Evolutionary conservation across 2,329 filamentous ascomycete species (phyloP).

Genomic region (Penicillium palitans): DNA sequence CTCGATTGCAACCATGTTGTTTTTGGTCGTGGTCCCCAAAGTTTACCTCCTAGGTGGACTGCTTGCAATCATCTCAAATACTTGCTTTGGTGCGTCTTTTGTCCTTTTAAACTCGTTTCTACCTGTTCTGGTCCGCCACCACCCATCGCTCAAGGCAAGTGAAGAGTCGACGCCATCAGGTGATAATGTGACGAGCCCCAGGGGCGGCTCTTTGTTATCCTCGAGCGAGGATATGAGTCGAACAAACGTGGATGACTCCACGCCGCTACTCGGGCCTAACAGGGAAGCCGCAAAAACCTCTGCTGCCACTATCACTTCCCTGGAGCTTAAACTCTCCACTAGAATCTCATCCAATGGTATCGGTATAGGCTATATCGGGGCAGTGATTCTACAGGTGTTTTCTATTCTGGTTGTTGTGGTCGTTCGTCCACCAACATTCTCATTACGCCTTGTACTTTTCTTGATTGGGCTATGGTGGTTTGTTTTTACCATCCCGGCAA

Average conservation of each 20-base stretch:
- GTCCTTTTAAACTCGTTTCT: slow-evolving; percentile 95
- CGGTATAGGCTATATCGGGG: slow-evolving; percentile 88
- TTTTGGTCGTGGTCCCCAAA: slow-evolving; percentile 72
- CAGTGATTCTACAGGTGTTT: slow-evolving; percentile 77
- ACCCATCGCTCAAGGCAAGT: slow-evolving; percentile 55
- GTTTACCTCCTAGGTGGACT: slow-evolving; percentile 79
- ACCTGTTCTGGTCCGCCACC: slow-evolving; percentile 83
- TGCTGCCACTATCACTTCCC: slow-evolving; percentile 43
- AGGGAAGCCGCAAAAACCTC: slow-evolving; percentile 8
- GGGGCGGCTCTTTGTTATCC: slow-evolving; percentile 3
- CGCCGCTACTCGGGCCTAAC: slow-evolving; percentile 29
- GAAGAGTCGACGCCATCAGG: slow-evolving; percentile 3
- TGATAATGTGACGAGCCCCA: slow-evolving; percentile 2
- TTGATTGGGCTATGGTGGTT: slow-evolving; percentile 92
- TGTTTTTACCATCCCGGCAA: slow-evolving; percentile 82
- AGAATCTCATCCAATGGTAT: slow-evolving; percentile 90
- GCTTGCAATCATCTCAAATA: slow-evolving; percentile 87
- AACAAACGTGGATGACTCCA: slow-evolving; percentile 21
- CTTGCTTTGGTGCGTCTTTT: slow-evolving; percentile 91
- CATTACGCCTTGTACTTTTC: slow-evolving; percentile 82
- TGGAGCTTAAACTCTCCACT: slow-evolving; percentile 78
- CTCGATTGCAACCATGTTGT: slow-evolving; percentile 81
- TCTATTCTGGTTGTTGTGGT: slow-evolving; percentile 74
- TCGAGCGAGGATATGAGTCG: slow-evolving; percentile 4
- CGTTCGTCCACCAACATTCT: slow-evolving; percentile 76